Evolutionary conservation across 305 asterid species (phyloP).

Genomic region (Fraxinus ornus): DNA sequence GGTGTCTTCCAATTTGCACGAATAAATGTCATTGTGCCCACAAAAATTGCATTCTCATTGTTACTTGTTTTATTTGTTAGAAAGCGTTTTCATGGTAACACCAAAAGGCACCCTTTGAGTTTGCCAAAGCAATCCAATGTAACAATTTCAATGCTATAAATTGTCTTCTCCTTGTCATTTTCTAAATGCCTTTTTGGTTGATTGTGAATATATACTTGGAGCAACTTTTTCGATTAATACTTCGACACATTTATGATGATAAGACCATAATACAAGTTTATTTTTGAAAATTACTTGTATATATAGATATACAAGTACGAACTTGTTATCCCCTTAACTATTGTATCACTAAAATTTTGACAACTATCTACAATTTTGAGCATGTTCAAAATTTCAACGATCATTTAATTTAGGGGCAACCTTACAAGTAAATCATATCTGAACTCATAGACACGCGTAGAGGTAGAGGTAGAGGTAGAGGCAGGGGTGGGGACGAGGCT

Average conservation of each 20-base stretch:
- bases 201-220: background rate
- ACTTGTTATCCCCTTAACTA: background rate
- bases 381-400: background rate
- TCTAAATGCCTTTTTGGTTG: background rate
- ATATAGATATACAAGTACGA: background rate
- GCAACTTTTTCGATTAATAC: background rate
- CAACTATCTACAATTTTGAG: background rate
- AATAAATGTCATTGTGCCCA: background rate
- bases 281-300: background rate
- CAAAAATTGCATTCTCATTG: background rate
- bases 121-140: slow-evolving; percentile 13
- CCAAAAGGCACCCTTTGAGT: slow-evolving; percentile 9
- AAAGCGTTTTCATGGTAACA: slow-evolving; percentile 15
- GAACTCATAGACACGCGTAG: too few relatives aligned
- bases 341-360: background rate
- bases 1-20: background rate
- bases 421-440: too few relatives aligned
- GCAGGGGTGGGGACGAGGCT: too few relatives aligned
- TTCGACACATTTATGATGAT: background rate
- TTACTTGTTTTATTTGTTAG: slow-evolving; percentile 4
- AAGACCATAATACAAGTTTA: background rate
- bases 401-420: background rate
- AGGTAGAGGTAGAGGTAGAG: too few relatives aligned
- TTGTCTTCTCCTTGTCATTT: slow-evolving; percentile 9
- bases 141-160: background rate